phyloP scores from a whole-genome alignment of 1,284 basidiomycete species.

The Laetiporus sulphureus region DNA sequence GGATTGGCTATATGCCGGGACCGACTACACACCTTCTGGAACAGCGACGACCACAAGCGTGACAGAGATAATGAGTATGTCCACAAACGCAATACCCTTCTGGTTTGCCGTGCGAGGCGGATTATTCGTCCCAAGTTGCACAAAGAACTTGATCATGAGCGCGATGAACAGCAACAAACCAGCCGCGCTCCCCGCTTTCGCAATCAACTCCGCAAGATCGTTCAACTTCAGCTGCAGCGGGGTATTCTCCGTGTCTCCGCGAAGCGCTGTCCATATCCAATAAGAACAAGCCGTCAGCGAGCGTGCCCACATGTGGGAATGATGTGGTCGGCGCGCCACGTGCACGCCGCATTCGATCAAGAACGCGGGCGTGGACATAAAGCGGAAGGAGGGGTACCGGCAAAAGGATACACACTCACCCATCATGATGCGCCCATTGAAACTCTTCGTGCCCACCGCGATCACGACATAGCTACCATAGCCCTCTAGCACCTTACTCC shows the following conservation, averaged over 20 bases:
- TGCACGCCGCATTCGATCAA: background rate
- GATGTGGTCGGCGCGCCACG: background rate
- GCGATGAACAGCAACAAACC: slow-evolving; percentile 80
- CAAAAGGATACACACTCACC: slow-evolving; percentile 41
- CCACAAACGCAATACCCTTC: slow-evolving; percentile 89
- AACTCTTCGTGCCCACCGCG: slow-evolving; percentile 86
- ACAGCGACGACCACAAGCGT: slow-evolving; percentile 96
- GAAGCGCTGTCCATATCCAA: slow-evolving; percentile 48
- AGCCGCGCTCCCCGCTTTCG: slow-evolving; percentile 80
- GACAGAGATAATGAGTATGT: slow-evolving; percentile 93
- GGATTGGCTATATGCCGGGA: too few relatives aligned
- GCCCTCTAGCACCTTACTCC: slow-evolving; percentile 94
- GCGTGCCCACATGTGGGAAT: slow-evolving; percentile 5
- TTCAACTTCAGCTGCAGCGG: slow-evolving; percentile 96
- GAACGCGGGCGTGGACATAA: background rate
- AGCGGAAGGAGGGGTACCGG: slow-evolving; percentile 1
- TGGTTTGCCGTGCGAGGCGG: slow-evolving; percentile 64
- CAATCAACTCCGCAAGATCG: slow-evolving; percentile 87
- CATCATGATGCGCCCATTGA: slow-evolving; percentile 97
- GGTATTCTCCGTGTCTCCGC: slow-evolving; percentile 78
- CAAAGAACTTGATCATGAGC: slow-evolving; percentile 93
- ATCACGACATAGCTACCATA: slow-evolving; percentile 91
- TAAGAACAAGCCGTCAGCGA: slow-evolving; percentile 7
- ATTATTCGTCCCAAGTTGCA: slow-evolving; percentile 62
- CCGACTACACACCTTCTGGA: slow-evolving; percentile 66